phyloP scores from a whole-genome alignment of 169 alveolate genomes.

The Eimeria necatrix region DNA sequence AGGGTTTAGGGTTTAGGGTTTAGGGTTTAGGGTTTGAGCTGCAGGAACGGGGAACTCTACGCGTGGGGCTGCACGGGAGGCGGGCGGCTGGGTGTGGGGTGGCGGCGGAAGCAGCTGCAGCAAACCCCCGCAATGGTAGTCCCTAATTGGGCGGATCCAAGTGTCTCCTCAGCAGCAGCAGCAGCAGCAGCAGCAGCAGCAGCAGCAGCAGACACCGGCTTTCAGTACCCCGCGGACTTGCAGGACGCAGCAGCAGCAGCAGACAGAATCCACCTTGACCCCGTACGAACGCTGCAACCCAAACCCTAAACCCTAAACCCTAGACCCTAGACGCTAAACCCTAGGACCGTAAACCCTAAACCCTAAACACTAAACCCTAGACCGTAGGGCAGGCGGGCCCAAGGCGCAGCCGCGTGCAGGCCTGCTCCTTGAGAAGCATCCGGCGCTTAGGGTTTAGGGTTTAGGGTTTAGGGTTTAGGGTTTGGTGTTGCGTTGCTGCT shows the following conservation, averaged over 20 bases:
- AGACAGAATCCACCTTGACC: background rate
- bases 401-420: too few species aligned
- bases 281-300: background rate
- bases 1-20: slow-evolving; percentile 52
- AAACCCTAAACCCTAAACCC: slow-evolving; percentile 48
- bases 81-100: slow-evolving; percentile 73
- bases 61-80: slow-evolving; percentile 58
- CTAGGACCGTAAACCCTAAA: background rate
- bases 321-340: slow-evolving; percentile 26
- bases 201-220: slow-evolving; percentile 29
- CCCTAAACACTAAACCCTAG: too few species aligned
- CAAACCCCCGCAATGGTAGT: slow-evolving; percentile 49
- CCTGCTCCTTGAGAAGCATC: background rate
- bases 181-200: slow-evolving; percentile 17
- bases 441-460: slow-evolving; percentile 37
- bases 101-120: slow-evolving; percentile 36
- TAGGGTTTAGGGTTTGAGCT: slow-evolving; percentile 48
- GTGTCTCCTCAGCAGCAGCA: slow-evolving; percentile 19
- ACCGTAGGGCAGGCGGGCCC: too few species aligned
- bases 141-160: slow-evolving; percentile 67
- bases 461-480: slow-evolving; percentile 44
- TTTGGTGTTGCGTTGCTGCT: too few species aligned
- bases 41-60: slow-evolving; percentile 65
- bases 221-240: background rate
- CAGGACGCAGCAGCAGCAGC: background rate